Evolutionary conservation across 139 green algal species (phyloP).

Genomic region (Coccomyxa sp.): DNA sequence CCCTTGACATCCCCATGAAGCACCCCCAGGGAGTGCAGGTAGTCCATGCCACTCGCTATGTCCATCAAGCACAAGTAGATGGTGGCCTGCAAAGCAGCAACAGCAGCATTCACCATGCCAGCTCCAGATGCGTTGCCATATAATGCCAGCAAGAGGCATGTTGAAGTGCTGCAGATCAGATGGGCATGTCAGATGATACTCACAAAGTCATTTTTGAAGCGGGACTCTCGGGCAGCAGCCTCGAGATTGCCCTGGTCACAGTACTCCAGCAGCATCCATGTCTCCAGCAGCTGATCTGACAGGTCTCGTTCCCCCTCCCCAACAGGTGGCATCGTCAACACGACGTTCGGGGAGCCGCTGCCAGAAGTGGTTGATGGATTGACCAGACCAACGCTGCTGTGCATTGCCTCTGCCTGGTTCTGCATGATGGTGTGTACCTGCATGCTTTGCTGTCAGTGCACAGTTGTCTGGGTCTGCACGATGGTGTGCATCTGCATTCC

Average conservation of each 20-base stretch:
- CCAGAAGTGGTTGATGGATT: no score
- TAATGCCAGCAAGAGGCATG: neutral
- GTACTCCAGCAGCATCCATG: conserved; percentile 21
- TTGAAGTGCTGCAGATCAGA: neutral
- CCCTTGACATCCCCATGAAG: conserved; percentile 50
- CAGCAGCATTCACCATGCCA: neutral
- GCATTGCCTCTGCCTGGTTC: neutral
- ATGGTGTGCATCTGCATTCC: neutral
- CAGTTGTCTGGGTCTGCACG: neutral
- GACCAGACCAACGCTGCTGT: neutral
- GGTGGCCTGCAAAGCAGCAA: neutral
- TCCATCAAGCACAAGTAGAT: conserved; percentile 36
- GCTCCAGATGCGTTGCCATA: neutral
- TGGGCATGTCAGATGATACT: neutral
- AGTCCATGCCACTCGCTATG: conserved; percentile 41
- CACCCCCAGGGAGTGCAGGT: conserved; percentile 44
- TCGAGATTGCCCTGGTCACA: conserved; percentile 16
- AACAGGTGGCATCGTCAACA: neutral
- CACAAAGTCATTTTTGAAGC: neutral
- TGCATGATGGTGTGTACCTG: conserved; percentile 8
- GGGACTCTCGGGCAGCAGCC: neutral
- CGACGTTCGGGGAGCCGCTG: neutral
- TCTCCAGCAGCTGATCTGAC: conserved; percentile 4
- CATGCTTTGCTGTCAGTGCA: neutral
- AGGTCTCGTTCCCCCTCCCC: neutral